Base-by-base conservation (phyloP, 2,329 filamentous ascomycete species). In the Exophiala spinifera region DNA sequence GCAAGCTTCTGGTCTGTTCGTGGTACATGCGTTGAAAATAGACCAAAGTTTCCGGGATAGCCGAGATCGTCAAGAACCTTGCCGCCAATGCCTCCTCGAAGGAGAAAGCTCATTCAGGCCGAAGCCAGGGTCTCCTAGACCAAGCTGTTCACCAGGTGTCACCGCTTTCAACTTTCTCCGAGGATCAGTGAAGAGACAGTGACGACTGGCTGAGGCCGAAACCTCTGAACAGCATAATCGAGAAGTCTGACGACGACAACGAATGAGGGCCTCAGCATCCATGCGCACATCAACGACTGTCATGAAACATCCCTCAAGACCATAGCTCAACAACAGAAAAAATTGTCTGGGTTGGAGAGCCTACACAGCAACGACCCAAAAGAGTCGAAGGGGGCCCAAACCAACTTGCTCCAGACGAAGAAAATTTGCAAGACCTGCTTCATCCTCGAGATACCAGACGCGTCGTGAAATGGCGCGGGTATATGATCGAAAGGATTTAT, bases 401-500 rank as follows among this genome's bases (percentile, higher is more conserved):
- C 43, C 53, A 49, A 51, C 44, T 46, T 42, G 44, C 43, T 55
- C 57, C 50, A 49, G 56, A 53, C 56, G 25, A 42, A 15, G 11
- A 19, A 28, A 46, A 51, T 39, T 46, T 10, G 45, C 61, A 61
- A 61, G 54, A 59, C 57, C 61, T 57, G 52, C 61, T 63, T 63
- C 61, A 52, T 63, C 61, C 60, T 55, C 61, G 61, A 63, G 61
- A 61, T 55, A 54, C 56, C 60, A 42, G 57, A 45, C 52, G 13
- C 48, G 21, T 23, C 34, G 39, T 46, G 44, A 31, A 31, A 10
- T 31, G 19, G 37, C 34, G 25, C 43, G 20, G 51, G 42, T 50
- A 59, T 55, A 54, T 59, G 56, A 63, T 63, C 61, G 61, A 57
- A 44, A 58, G 44, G 58, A 63, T 55, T 63, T 63, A 63, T 63